These are phyloP conservation scores for Cytospora piceicola DNA, from an alignment of 2,329 filamentous ascomycete species.

Conservation along the genomic window DNA sequence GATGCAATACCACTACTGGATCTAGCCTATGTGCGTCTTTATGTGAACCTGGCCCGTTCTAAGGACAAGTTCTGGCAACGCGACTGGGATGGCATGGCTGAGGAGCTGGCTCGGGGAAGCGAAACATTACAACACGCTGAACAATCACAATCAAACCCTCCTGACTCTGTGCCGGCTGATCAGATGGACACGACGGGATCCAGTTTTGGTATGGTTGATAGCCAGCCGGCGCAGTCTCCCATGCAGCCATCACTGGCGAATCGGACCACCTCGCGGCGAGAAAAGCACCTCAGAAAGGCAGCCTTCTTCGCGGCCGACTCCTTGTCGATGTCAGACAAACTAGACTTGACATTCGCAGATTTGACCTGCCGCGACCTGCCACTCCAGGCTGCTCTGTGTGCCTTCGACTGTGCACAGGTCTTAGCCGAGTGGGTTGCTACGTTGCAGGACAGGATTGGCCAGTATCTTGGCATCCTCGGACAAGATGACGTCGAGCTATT, in stretches of 20 bases:
- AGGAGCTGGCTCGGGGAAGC: slow-evolving; percentile 78
- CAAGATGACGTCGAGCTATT: slow-evolving; percentile 78
- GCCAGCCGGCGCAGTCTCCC: slow-evolving; percentile 54
- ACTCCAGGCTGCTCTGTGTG: slow-evolving; percentile 87
- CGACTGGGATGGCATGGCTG: slow-evolving; percentile 89
- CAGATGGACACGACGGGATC: slow-evolving; percentile 48
- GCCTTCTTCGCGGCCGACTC: slow-evolving; percentile 94
- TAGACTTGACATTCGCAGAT: slow-evolving; percentile 84
- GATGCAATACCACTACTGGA: slow-evolving; percentile 91
- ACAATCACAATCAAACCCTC: slow-evolving; percentile 55
- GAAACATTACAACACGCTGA: slow-evolving; percentile 77
- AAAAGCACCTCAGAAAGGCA: slow-evolving; percentile 89
- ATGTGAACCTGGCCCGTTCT: slow-evolving; percentile 87
- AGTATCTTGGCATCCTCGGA: slow-evolving; percentile 84
- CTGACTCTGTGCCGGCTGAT: slow-evolving; percentile 6
- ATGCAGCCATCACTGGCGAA: slow-evolving; percentile 41
- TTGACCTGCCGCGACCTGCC: slow-evolving; percentile 83
- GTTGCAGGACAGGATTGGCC: slow-evolving; percentile 90
- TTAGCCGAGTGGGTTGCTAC: slow-evolving; percentile 93
- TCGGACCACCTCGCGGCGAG: slow-evolving; percentile 68
- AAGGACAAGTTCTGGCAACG: slow-evolving; percentile 95
- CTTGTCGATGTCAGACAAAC: slow-evolving; percentile 82
- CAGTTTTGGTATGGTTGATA: slow-evolving; percentile 54
- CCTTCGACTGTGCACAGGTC: slow-evolving; percentile 92
- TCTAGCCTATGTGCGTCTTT: slow-evolving; percentile 87